Percentiles rank a stretch among this genome's conserved stretches.
Evolutionary conservation across 495 filamentous ascomycete genomes (phyloP).

Genomic region (Hypoxylon perforatum): DNA sequence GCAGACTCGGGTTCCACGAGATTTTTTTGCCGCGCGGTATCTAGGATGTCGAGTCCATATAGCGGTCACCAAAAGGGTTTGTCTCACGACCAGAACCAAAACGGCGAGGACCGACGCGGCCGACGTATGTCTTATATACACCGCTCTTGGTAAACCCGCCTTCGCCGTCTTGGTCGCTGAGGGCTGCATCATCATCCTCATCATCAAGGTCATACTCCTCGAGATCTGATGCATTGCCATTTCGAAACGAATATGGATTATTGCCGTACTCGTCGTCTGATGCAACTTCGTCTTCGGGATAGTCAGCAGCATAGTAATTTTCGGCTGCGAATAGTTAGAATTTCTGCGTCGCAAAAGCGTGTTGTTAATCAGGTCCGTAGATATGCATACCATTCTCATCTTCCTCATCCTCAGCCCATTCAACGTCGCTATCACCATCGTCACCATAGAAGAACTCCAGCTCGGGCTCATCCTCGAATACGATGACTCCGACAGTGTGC

Average conservation of each 20-base stretch:
- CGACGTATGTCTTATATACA: constrained; percentile 31
- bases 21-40: constrained; percentile 32
- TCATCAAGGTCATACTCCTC: constrained; percentile 52
- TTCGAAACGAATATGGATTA: constrained; percentile 58
- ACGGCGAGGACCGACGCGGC: constrained; percentile 4
- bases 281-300: constrained; percentile 67
- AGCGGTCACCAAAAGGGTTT: constrained; percentile 22
- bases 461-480: constrained; percentile 64
- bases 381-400: constrained; percentile 62
- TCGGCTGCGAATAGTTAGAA: constrained; percentile 55
- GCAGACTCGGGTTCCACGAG: constrained; percentile 7
- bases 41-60: not conserved
- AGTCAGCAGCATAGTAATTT: constrained; percentile 65
- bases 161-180: constrained; percentile 26
- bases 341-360: not conserved
- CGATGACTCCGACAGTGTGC: constrained; percentile 59
- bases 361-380: not conserved
- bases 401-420: constrained; percentile 63
- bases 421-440: constrained; percentile 57
- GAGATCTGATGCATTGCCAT: constrained; percentile 56
- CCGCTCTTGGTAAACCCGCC: constrained; percentile 26
- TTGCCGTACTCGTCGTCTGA: constrained; percentile 62
- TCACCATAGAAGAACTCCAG: constrained; percentile 62
- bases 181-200: constrained; percentile 37
- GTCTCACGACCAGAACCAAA: constrained; percentile 21